These are phyloP conservation scores for Daldinia vernicosa DNA, from an alignment of 495 filamentous ascomycete genomes.

Conservation along the genomic window DNA sequence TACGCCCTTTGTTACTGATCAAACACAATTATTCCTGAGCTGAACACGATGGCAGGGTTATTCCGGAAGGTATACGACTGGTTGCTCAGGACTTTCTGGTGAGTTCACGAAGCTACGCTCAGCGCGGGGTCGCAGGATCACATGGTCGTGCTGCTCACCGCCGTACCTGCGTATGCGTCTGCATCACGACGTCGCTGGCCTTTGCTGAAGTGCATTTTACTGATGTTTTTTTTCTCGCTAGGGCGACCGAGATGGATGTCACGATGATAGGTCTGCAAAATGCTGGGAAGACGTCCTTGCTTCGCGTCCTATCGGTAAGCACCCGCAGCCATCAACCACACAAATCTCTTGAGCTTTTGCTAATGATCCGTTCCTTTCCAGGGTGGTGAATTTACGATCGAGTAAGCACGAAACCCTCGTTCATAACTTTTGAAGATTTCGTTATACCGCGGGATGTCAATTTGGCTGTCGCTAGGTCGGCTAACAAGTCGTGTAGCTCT, in stretches of 20 bases:
- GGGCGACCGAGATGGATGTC: constrained; percentile 99
- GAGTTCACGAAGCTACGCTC: constrained; percentile 56
- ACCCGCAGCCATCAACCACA: constrained; percentile 15
- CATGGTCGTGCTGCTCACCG: constrained; percentile 30
- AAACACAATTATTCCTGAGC: constrained; percentile 21
- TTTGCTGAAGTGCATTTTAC: constrained; percentile 30
- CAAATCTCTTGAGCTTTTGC: constrained; percentile 22
- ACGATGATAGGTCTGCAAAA: constrained; percentile 99
- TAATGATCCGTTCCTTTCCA: constrained; percentile 52
- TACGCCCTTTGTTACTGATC: constrained; percentile 19
- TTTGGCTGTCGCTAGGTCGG: constrained; percentile 51
- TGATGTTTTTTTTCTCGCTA: constrained; percentile 52
- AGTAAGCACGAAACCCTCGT: constrained; percentile 71
- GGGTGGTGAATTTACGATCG: constrained; percentile 98
- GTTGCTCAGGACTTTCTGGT: constrained; percentile 98
- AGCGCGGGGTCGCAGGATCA: constrained; percentile 30
- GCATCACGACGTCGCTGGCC: constrained; percentile 31
- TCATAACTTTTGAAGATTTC: constrained; percentile 12
- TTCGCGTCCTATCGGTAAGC: constrained; percentile 93
- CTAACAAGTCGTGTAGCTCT: constrained; percentile 69
- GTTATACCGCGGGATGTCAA: constrained; percentile 24
- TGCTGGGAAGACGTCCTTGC: constrained; percentile 94
- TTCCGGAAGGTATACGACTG: constrained; percentile 98
- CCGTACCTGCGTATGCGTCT: constrained; percentile 41
- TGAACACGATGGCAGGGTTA: constrained; percentile 76